Percentiles rank a stretch among this genome's conserved stretches.
phyloP scores from a whole-genome alignment of 805 yeast species.

The Cyberlindnera mycetangii region DNA sequence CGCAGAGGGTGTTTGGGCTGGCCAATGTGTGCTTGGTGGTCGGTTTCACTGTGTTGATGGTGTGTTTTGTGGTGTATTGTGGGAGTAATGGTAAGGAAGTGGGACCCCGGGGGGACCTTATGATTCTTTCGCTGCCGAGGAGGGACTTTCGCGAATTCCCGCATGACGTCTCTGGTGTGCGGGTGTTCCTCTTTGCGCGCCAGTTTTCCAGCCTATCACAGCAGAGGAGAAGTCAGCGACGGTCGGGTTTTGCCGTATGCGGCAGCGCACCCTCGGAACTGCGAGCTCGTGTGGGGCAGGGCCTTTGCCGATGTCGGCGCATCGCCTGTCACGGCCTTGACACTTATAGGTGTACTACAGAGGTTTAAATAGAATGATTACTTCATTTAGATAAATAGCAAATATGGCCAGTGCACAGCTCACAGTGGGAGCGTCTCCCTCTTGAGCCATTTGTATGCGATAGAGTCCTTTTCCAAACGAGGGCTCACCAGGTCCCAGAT shows the following conservation, averaged over 20 bases:
- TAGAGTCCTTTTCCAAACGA: constrained; percentile 52
- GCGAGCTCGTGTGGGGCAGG: not conserved
- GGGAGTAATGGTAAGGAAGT: not conserved
- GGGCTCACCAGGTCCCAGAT: constrained; percentile 53
- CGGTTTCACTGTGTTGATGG: too few relatives aligned
- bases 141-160: not conserved
- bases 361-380: too few relatives aligned
- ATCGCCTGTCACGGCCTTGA: not conserved
- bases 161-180: constrained; percentile 5
- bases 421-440: constrained; percentile 43
- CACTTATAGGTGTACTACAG: too few relatives aligned
- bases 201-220: constrained; percentile 1
- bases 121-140: not conserved
- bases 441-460: constrained; percentile 67
- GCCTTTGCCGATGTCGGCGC: not conserved
- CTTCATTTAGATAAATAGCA: not conserved
- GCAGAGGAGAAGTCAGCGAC: constrained; percentile 5
- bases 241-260: constrained; percentile 1
- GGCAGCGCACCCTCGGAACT: not conserved
- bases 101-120: not conserved
- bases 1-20: too few relatives aligned
- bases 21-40: too few relatives aligned
- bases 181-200: constrained; percentile 9
- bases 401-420: not conserved
- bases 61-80: not conserved